Base-by-base conservation (phyloP, 2,329 filamentous ascomycete species). In the Aureobasidium sp. region DNA sequence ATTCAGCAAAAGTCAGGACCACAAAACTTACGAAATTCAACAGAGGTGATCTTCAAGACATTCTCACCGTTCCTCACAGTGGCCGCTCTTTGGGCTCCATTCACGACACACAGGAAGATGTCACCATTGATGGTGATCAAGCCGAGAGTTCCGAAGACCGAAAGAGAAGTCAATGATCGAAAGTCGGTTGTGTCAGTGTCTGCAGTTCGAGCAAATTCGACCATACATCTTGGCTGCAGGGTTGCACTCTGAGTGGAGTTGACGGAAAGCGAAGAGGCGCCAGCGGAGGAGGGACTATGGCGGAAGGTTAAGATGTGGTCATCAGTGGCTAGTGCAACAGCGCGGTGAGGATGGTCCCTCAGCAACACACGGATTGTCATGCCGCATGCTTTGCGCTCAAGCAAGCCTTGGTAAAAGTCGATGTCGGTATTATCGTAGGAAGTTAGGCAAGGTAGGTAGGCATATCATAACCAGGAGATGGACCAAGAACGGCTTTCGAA, bases 31-130 rank as follows among this genome's bases (percentile, higher is more conserved):
- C 81, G 84, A 73, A 97, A 97, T 67, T 94, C 90, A 63, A 97
- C 93, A 22, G 84, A 86, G 64, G 87, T 82, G 69, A 97, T 97
- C 73, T 87, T 87, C 76, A 94, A 89, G 27, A 97, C 87, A 4
- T 88, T 93, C 79, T 97, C 93, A 51, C 90, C 90, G 0, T 91
- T 91, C 52, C 91, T 83, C 52, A 97, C 82, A 1, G 85, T 91
- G 17, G 92, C 93, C 6, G 92, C 91, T 65, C 87, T 85, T 22
- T 84, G 82, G 41, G 90, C 88, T 49, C 86, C 85, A 31, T 89
- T 95, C 59, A 97, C 89, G 62, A 97, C 88, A 64, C 91, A 94
- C 17, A 97, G 79, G 73, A 97, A 97, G 15, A 97, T 87, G 77
- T 97, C 91, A 64, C 85, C 82, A 65, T 87, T 85, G 65, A 96